phyloP scores from a whole-genome alignment of 2,329 filamentous ascomycete species.

The Arthrobotrys iridis region DNA sequence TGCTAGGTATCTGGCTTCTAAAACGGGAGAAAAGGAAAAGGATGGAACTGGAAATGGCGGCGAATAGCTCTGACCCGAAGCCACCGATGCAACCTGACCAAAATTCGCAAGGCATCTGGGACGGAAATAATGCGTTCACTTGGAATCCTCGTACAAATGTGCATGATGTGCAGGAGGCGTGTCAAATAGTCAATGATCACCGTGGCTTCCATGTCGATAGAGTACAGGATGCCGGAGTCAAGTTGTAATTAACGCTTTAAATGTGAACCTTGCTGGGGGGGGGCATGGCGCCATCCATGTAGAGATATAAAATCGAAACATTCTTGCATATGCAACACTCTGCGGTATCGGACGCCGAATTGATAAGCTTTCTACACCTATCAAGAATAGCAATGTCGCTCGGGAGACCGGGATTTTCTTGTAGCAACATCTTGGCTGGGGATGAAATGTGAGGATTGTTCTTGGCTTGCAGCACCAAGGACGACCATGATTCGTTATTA shows the following conservation, averaged over 20 bases:
- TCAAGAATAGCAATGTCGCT: neutral
- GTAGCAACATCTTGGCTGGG: neutral
- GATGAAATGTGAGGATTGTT: neutral
- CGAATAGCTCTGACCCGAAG: neutral
- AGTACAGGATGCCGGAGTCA: neutral
- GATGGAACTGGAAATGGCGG: conserved; percentile 19
- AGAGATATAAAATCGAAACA: neutral
- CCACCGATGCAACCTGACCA: neutral
- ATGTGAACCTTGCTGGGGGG: neutral
- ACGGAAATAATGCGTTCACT: conserved; percentile 25
- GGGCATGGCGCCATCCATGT: no score
- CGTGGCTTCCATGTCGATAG: conserved; percentile 3
- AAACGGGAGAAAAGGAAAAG: conserved; percentile 34
- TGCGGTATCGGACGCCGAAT: neutral
- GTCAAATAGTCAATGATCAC: neutral
- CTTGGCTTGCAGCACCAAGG: conserved; percentile 30
- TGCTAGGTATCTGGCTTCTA: conserved; percentile 12
- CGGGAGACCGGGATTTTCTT: neutral
- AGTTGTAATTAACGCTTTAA: no score
- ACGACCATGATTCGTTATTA: conserved; percentile 6
- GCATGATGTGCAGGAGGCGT: conserved; percentile 25
- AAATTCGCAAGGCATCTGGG: conserved; percentile 30
- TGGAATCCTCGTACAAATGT: conserved; percentile 38
- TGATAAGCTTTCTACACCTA: neutral
- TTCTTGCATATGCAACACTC: neutral